Percentiles rank a stretch among this genome's conserved stretches.
These are phyloP conservation scores for Raffaelea arxii DNA, from an alignment of 2,329 filamentous ascomycete species.

Conservation along the genomic window DNA sequence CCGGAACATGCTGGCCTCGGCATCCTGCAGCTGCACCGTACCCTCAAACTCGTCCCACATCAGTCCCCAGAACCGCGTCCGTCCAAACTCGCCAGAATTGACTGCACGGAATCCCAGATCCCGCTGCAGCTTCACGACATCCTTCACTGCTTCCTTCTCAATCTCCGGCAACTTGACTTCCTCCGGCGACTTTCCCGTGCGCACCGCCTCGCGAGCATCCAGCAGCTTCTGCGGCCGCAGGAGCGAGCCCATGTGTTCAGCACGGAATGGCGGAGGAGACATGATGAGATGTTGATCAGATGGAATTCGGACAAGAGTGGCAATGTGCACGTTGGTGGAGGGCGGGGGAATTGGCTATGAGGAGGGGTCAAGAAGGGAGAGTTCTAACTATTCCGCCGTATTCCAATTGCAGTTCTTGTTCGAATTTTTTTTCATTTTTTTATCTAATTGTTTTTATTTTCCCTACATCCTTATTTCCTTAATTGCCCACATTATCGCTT, in stretches of 20 bases:
- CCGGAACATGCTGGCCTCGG: conserved; percentile 41
- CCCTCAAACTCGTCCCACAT: conserved; percentile 46
- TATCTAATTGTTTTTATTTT: too few species aligned
- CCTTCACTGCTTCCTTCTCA: conserved; percentile 56
- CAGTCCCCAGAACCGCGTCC: conserved; percentile 41
- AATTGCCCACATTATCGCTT: too few species aligned
- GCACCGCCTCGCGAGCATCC: conserved; percentile 45
- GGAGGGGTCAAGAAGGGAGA: too few species aligned
- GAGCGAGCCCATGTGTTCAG: conserved; percentile 26
- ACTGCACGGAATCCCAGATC: conserved; percentile 57
- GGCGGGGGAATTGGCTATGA: not conserved
- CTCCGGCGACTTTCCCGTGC: conserved; percentile 42
- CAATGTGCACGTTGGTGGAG: conserved; percentile 18
- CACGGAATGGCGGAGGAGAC: conserved; percentile 24
- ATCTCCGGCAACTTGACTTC: conserved; percentile 45
- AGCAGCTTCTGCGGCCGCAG: conserved; percentile 23
- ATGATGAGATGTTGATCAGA: too few species aligned
- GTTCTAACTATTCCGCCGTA: too few species aligned
- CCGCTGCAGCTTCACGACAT: conserved; percentile 59
- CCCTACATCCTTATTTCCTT: too few species aligned
- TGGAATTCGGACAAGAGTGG: too few species aligned
- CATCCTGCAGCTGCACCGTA: conserved; percentile 36
- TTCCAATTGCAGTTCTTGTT: too few species aligned
- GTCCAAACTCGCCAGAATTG: conserved; percentile 61
- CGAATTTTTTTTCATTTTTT: too few species aligned